Evolutionary conservation across 768 basidiomycete genomes (phyloP), one percentile per base, ranked within the genome.

Genomic region (Boletellus ananas): DNA sequence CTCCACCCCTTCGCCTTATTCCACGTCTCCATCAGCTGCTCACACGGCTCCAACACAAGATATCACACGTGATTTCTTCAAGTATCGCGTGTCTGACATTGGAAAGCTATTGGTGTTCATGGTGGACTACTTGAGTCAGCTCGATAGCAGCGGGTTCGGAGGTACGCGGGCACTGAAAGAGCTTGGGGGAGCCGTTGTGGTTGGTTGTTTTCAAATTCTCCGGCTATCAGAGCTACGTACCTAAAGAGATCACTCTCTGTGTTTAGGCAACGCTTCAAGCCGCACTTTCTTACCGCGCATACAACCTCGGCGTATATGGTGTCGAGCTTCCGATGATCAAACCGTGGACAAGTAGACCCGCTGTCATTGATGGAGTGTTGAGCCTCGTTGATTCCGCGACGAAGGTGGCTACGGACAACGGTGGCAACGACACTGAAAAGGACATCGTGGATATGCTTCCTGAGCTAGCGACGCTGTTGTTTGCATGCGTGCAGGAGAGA

Each of bases 21-120:
- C 34, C 31, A 37, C 44, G 21, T 52, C 60, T 33, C 23, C 53
- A 1, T 79, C 46, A 59, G 75, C 25, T 74, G 75, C 16, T 72
- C 85, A 58, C 74, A 69, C 43, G 49, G 57, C 9, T 61, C 79
- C 49, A 77, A 84, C 54, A 83, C 66, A 93, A 62, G 94, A 96
- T 60, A 70, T 84, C 17, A 79, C 93, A 55, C 79, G 94, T 34
- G 76, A 83, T 3, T 96, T 96, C 73, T 94, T 97, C 79, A 79
- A 87, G 37, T 72, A 78, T 23, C 77, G 80, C 58, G 75, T 85
- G 3, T 70, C 67, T 6, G 80, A 91, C 43, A 71, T 96, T 3
- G 92, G 85, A 3, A 69, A 69, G 16, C 63, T 95, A 0, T 68
- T 94, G 20, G 80, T 81, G 27, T 80, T 82, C 50, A 77, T 89